Conservation (phyloP, 2,329 filamentous ascomycete genomes). For the Sporothrix pseudoabietina region DNA sequence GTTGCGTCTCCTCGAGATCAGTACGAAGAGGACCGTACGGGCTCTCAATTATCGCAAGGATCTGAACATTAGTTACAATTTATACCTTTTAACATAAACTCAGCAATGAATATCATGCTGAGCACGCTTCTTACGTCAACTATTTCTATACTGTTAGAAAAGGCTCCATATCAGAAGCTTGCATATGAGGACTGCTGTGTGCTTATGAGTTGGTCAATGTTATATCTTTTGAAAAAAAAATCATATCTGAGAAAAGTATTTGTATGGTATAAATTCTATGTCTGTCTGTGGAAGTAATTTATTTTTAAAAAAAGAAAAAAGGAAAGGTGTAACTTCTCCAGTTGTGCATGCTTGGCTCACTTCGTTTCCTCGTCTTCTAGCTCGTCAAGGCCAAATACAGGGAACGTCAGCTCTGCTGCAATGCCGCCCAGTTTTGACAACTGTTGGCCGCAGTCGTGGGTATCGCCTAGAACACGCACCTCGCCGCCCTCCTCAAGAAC, state of each 20-base stretch:
- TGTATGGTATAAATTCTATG: neutral
- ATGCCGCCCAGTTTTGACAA: neutral
- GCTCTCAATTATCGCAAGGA: neutral
- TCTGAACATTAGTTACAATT: neutral
- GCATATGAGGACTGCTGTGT: neutral
- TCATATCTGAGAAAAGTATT: neutral
- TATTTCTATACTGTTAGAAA: neutral
- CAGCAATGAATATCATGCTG: neutral
- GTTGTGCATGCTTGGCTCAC: neutral
- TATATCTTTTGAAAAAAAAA: neutral
- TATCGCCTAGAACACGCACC: neutral
- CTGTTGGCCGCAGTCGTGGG: neutral
- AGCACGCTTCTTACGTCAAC: neutral
- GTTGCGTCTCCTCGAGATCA: too few relatives aligned
- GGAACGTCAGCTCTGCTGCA: constrained; percentile 10
- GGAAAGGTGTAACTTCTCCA: neutral
- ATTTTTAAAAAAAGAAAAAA: too few relatives aligned
- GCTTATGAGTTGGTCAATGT: neutral
- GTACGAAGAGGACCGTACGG: neutral
- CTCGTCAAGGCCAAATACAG: constrained; percentile 1
- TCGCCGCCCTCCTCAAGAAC: neutral
- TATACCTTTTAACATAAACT: neutral
- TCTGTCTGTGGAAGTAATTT: neutral
- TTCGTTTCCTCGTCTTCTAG: neutral
- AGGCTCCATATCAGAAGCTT: neutral